Evolutionary conservation across 345 rosid genomes (phyloP), one percentile per base, ranked within the genome.

Genomic region (Linum lewisii): DNA sequence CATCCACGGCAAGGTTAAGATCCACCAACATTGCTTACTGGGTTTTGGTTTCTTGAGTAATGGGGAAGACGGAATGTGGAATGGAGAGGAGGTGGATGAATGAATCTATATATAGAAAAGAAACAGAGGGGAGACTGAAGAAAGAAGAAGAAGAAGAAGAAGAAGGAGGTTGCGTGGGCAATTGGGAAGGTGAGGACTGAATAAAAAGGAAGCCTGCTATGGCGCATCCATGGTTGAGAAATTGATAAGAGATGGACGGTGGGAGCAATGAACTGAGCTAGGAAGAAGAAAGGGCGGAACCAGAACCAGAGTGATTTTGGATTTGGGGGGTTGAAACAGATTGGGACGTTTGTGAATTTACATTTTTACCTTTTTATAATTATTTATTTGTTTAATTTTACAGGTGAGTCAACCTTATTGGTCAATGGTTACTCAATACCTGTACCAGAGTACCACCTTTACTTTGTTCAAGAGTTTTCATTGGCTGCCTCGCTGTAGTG

Each of bases 1-100:
- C 64, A 45, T 29, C 2, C 34, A 63, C 54, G 44, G 63, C 69
- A 57, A 80, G 66, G 59, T 81, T 83, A 63, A 81, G 85, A 77
- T 83, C 85, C 76, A 83, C 52, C 82, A 79, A 20, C 25, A 21
- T 51, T 24, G 24, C 9, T 52, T 21, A 20, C 24, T 52, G 34
- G 34, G 34, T 4, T 29, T 29, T 29, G 34, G 34, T 29, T 29
- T 29, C 2, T 29, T 42, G 47, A 16, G 47, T 2, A 14, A 38
- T 1, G 3, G 11, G 16, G 11, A 15, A 42, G 47, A 42, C 34
- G 13, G 47, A 42, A 42, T 42, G 13, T 42, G 47, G 47, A 42
- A 11, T 20, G 16, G 29, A 45, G 36, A 2, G 29, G 50, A 25
- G 1, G 15, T 42, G 47, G 47, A 11, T 6, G 47, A 16, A 9